Conservation (phyloP, 768 basidiomycete genomes). For the Dictyophora rubrovolvata region DNA sequence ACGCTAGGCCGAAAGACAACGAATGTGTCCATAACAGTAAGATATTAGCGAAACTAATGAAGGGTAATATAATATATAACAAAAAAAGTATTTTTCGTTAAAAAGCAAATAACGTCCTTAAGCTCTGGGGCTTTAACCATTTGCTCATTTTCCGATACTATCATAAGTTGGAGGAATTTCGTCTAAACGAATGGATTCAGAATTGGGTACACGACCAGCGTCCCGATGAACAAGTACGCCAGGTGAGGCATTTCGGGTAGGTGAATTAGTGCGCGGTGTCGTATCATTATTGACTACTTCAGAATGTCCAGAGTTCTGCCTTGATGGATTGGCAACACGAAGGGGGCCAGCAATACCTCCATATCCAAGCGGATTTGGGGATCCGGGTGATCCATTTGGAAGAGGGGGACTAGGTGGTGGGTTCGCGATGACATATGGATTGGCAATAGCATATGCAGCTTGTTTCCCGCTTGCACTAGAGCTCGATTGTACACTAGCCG, state of each 20-base stretch:
- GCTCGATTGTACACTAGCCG: background rate
- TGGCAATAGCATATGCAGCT: background rate
- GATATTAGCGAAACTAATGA: no score
- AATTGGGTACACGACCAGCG: background rate
- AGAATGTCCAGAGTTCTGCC: background rate
- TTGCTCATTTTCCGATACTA: background rate
- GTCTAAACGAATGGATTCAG: background rate
- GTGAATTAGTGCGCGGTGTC: background rate
- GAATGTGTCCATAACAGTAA: no score
- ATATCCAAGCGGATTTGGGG: background rate
- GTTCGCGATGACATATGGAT: background rate
- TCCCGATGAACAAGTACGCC: constrained; percentile 4
- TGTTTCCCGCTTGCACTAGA: background rate
- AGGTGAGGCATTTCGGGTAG: background rate
- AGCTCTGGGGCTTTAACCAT: no score
- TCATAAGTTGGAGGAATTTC: constrained; percentile 8
- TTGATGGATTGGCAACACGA: background rate
- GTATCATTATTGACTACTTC: background rate
- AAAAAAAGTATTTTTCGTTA: no score
- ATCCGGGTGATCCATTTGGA: background rate
- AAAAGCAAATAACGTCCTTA: no score
- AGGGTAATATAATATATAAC: no score
- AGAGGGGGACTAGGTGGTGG: background rate
- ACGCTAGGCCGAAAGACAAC: no score
- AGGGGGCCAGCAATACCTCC: background rate